Conservation (phyloP, 108 stramenopile species). For the Schizochytrium sp. region DNA sequence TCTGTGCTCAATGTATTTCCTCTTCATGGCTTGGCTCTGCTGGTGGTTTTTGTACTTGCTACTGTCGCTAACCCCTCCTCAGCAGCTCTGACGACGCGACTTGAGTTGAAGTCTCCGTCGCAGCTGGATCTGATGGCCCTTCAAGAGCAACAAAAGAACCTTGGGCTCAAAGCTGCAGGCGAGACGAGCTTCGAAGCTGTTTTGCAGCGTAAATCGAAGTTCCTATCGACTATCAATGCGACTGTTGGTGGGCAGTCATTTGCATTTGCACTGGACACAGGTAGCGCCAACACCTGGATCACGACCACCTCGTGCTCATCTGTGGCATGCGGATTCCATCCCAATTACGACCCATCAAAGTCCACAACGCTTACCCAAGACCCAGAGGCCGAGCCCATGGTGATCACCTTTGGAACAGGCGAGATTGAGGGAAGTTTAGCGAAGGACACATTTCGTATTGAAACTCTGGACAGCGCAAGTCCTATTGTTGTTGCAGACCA, state of each 20-base stretch:
- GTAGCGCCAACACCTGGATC: slow-evolving; percentile 27
- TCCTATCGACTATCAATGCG: neutral
- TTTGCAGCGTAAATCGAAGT: neutral
- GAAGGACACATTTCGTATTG: slow-evolving; percentile 17
- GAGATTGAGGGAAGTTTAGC: neutral
- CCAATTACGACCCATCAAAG: neutral
- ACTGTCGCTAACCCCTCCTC: no score
- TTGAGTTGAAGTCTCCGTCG: no score
- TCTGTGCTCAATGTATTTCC: no score
- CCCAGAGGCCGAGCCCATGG: neutral
- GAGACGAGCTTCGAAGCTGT: neutral
- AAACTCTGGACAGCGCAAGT: neutral
- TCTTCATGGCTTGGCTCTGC: no score
- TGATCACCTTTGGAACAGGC: slow-evolving; percentile 8
- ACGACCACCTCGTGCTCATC: slow-evolving; percentile 6
- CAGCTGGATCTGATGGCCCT: no score
- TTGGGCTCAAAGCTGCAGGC: no score
- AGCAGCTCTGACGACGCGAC: no score
- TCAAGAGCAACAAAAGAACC: no score
- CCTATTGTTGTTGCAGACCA: neutral
- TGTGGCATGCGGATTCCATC: neutral
- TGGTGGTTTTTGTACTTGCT: no score
- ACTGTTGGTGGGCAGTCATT: slow-evolving; percentile 28
- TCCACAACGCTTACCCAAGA: neutral
- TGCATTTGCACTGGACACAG: slow-evolving; percentile 18